Base-by-base conservation (phyloP, 495 filamentous ascomycete genomes). In the Aspergillus biplanus region DNA sequence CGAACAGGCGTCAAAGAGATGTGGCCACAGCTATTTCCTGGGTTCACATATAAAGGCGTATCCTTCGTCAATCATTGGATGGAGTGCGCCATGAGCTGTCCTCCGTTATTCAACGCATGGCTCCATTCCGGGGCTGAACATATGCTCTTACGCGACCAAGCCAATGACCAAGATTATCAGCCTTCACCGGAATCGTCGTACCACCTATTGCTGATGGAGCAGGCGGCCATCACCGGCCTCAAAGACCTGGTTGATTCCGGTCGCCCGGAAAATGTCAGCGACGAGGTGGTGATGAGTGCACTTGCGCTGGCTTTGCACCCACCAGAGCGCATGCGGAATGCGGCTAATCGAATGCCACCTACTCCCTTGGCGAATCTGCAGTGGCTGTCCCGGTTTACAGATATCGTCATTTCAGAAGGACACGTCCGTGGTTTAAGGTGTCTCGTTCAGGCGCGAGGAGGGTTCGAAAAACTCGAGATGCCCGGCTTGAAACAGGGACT, bases 11-110 rank as follows among this genome's bases (percentile, higher is more conserved):
- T 46, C 34, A 57, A 57, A 18, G 37, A 57, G 33, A 44, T 57
- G 18, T 57, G 55, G 55, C 55, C 55, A 2, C 31, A 44, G 13
- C 35, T 57, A 21, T 57, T 57, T 27, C 55, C 55, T 6, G 55
- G 55, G 1, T 57, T 27, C 55, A 46, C 37, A 0, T 57, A 57
- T 18, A 46, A 57, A 32, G 55, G 55, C 9, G 35, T 31, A 12
- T 57, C 55, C 5, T 57, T 57, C 46, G 39, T 57, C 12, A 5
- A 57, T 18, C 55, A 57, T 18, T 57, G 55, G 55, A 46, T 57
- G 18, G 11, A 46, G 16, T 44, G 16, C 16, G 55, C 55, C 11
- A 57, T 57, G 55, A 46, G n/a, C 39, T 46, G 55, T 31, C 55
- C 55, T 9, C 55, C 55, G 6, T 16, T 57, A 37, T 57, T 57